Base-by-base conservation (phyloP, 164 flowering plant genomes). In the Macadamia tetraphylla region DNA sequence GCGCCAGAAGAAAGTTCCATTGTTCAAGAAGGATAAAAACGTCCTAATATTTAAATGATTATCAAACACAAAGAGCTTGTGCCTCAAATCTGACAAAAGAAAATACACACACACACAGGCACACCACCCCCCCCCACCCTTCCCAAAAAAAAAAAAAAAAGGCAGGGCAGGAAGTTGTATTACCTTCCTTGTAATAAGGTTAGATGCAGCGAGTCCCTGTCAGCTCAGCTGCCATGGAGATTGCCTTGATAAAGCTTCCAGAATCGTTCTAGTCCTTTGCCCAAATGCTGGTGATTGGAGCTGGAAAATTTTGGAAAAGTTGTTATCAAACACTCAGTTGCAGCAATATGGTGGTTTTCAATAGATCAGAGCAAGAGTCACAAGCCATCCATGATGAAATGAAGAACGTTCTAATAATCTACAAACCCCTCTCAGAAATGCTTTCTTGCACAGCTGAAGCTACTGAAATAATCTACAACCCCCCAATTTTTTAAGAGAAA, bases 251-350 rank as follows among this genome's bases (percentile, higher is more conserved):
- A 94, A 92, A 94, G 81, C 88, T 94, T 70, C 97, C 97, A 11
- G 81, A 77, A 64, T 68, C 88, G 17, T 86, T 86, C 23, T 85
- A 82, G 65, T 65, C 82, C 30, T 74, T 80, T 67, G 91, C 93
- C 11, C 75, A 90, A 60, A 88, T 90, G 90, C 60, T 92, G 78
- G 90, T 94, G 11, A 79, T 90, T 71, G 99, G 98, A 52, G 98
- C 99, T 43, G 99, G 99, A 23, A 23, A 92, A 92, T 76, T 92
- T 94, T 98, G 99, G 99, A 13, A 94, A 92, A 78, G 97, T 94
- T 68, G 99, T 94, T 67, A 89, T 94, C 81, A 92, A 92, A 66
- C 99, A 94, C 80, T 83, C 92, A 81, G 97, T 81, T 5, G 86
- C 98, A 87, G 79, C n/a, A 85, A 81, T 67, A 86, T 94, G 87